A percentile compares a stretch with the other conserved stretches of the same genome.
phyloP scores from a whole-genome alignment of 805 yeast genomes.

The Grigorovia jiainica region DNA sequence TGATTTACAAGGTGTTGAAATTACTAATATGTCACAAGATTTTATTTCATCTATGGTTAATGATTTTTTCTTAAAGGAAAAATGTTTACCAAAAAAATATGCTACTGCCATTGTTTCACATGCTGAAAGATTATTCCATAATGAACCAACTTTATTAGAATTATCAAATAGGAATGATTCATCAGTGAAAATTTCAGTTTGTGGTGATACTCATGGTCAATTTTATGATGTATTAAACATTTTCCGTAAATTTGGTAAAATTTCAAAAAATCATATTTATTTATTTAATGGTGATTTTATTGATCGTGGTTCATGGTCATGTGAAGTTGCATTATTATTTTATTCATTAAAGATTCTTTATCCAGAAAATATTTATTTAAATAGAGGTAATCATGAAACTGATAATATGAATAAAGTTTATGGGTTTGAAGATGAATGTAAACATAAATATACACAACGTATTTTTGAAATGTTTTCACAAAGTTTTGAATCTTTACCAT shows the following conservation, averaged over 20 bases:
- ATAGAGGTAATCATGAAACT: slow-evolving; percentile 96
- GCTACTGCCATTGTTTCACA: slow-evolving; percentile 73
- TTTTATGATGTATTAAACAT: slow-evolving; percentile 81
- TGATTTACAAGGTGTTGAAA: slow-evolving; percentile 18
- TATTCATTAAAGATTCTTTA: slow-evolving; percentile 68
- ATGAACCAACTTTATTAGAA: slow-evolving; percentile 73
- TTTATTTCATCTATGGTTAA: slow-evolving; percentile 58
- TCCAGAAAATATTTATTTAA: slow-evolving; percentile 63
- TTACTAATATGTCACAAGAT: slow-evolving; percentile 37
- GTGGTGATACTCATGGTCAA: slow-evolving; percentile 98
- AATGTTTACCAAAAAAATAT: slow-evolving; percentile 67
- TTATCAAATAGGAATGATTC: slow-evolving; percentile 31
- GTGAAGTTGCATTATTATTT: slow-evolving; percentile 81
- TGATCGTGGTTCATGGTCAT: slow-evolving; percentile 97
- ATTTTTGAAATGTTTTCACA: slow-evolving; percentile 77
- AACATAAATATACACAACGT: slow-evolving; percentile 74
- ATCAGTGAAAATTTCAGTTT: slow-evolving; percentile 54
- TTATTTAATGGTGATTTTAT: slow-evolving; percentile 96
- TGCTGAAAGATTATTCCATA: slow-evolving; percentile 51
- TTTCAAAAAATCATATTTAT: slow-evolving; percentile 53
- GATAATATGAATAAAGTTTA: slow-evolving; percentile 93
- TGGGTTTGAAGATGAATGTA: slow-evolving; percentile 95
- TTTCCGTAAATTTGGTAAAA: slow-evolving; percentile 66
- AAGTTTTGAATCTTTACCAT: slow-evolving; percentile 77
- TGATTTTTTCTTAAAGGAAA: slow-evolving; percentile 62